These are phyloP conservation scores for Rhodotorula glutinis DNA, from an alignment of 1,284 basidiomycete genomes.

Conservation along the genomic window DNA sequence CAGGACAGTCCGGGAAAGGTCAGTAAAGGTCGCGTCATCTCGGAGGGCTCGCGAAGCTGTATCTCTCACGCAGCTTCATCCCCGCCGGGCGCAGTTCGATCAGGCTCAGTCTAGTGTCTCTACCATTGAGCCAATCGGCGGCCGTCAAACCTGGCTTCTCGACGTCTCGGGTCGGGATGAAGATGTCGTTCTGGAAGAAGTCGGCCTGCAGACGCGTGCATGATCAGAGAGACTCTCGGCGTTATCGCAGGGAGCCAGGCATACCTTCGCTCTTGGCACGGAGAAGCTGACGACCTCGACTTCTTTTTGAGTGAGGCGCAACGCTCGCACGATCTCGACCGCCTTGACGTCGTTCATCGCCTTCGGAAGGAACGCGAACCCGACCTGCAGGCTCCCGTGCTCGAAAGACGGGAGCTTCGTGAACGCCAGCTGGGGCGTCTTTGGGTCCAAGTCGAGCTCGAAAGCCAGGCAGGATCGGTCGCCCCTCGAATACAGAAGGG, in stretches of 20 bases:
- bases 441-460: conserved; percentile 45
- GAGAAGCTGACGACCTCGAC: conserved; percentile 57
- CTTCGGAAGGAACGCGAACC: conserved; percentile 51
- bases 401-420: conserved; percentile 49
- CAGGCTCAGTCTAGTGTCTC: conserved; percentile 21
- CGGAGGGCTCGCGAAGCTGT: not conserved
- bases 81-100: conserved; percentile 48
- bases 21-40: too few relatives aligned
- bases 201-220: conserved; percentile 39
- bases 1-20: too few relatives aligned
- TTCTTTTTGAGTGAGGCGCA: conserved; percentile 78
- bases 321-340: conserved; percentile 65
- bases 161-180: conserved; percentile 47
- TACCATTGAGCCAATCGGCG: conserved; percentile 47
- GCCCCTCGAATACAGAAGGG: conserved; percentile 53
- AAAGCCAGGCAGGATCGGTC: conserved; percentile 51
- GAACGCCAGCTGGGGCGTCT: conserved; percentile 31
- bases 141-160: conserved; percentile 41
- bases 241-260: not conserved
- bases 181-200: conserved; percentile 56
- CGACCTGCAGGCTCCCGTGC: conserved; percentile 48
- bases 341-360: conserved; percentile 52
- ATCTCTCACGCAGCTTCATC: conserved; percentile 45
- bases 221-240: not conserved
- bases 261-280: conserved; percentile 50